Percentiles rank a stretch among this genome's conserved stretches.
Evolutionary conservation across 2,329 filamentous ascomycete genomes (phyloP).

Genomic region (Dryadomyces quercivorus): DNA sequence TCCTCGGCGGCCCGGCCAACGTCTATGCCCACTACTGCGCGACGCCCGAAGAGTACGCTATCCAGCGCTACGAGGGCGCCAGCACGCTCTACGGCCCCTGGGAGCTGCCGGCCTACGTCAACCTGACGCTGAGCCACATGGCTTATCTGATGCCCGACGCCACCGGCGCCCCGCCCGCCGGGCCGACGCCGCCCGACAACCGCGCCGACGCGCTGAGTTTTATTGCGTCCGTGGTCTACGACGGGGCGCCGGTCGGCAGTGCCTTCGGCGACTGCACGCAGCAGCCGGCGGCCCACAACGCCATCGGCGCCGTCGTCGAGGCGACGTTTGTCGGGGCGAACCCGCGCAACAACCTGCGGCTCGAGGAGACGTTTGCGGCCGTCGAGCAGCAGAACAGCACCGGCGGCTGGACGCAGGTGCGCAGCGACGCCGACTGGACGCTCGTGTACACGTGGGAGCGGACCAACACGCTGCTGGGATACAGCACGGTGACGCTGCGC

Average conservation of each 20-base stretch:
- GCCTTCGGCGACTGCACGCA: slow-evolving; percentile 52
- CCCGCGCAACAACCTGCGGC: slow-evolving; percentile 71
- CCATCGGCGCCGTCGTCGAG: slow-evolving; percentile 44
- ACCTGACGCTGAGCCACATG: slow-evolving; percentile 64
- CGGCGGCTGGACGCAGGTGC: slow-evolving; percentile 49
- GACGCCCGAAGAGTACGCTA: slow-evolving; percentile 65
- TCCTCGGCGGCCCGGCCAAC: slow-evolving; percentile 81
- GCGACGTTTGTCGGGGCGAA: slow-evolving; percentile 76
- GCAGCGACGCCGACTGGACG: slow-evolving; percentile 73
- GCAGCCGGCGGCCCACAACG: slow-evolving; percentile 38
- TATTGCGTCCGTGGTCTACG: slow-evolving; percentile 67
- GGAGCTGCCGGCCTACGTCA: slow-evolving; percentile 77
- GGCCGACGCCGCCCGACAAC: slow-evolving; percentile 65
- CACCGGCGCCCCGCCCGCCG: slow-evolving; percentile 32
- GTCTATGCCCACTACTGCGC: slow-evolving; percentile 77
- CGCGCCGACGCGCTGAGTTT: slow-evolving; percentile 64
- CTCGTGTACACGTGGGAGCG: slow-evolving; percentile 70
- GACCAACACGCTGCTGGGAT: slow-evolving; percentile 55
- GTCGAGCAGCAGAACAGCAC: slow-evolving; percentile 48
- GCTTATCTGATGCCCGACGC: slow-evolving; percentile 46
- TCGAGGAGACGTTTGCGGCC: slow-evolving; percentile 65
- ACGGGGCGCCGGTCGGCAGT: slow-evolving; percentile 52
- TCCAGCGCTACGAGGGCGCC: slow-evolving; percentile 74
- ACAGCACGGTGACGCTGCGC: slow-evolving; percentile 60
- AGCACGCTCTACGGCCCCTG: slow-evolving; percentile 79